Conservation (phyloP, 345 rosid species). For the Raphanus sativus region DNA sequence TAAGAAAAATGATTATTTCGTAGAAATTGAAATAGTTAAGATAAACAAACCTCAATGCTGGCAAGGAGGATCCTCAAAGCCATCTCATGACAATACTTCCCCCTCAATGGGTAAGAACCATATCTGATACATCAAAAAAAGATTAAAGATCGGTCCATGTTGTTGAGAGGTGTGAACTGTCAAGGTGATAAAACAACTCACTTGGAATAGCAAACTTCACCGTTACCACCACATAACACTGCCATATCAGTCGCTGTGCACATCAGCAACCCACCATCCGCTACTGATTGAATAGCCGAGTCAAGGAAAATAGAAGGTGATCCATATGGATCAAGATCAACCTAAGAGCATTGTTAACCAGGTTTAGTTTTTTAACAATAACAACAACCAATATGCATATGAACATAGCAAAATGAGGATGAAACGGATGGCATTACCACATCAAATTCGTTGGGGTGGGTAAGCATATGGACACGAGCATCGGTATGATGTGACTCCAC, state of each 20-base stretch:
- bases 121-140: slow-evolving; percentile 51
- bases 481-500: slow-evolving; percentile 93
- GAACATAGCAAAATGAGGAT: background rate
- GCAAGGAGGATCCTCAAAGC: slow-evolving; percentile 98
- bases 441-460: slow-evolving; percentile 93
- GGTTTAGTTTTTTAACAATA: background rate
- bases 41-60: slow-evolving; percentile 72
- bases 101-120: slow-evolving; percentile 89
- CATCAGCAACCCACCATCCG: slow-evolving; percentile 93
- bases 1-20: background rate
- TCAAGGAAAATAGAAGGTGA: slow-evolving; percentile 96
- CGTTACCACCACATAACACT: slow-evolving; percentile 93
- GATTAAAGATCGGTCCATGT: slow-evolving; percentile 12
- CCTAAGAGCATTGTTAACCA: slow-evolving; percentile 47
- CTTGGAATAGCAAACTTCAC: slow-evolving; percentile 99
- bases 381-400: background rate
- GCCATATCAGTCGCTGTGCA: slow-evolving; percentile 99
- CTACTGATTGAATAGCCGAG: slow-evolving; percentile 87
- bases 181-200: too few relatives aligned
- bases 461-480: slow-evolving; percentile 93
- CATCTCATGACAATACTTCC: slow-evolving; percentile 98
- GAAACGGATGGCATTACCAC: slow-evolving; percentile 52
- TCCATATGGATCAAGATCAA: slow-evolving; percentile 99
- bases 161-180: background rate
- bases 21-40: background rate